These are phyloP conservation scores for Verticillium dahliae DNA, from an alignment of 2,329 filamentous ascomycete species.

Conservation along the genomic window DNA sequence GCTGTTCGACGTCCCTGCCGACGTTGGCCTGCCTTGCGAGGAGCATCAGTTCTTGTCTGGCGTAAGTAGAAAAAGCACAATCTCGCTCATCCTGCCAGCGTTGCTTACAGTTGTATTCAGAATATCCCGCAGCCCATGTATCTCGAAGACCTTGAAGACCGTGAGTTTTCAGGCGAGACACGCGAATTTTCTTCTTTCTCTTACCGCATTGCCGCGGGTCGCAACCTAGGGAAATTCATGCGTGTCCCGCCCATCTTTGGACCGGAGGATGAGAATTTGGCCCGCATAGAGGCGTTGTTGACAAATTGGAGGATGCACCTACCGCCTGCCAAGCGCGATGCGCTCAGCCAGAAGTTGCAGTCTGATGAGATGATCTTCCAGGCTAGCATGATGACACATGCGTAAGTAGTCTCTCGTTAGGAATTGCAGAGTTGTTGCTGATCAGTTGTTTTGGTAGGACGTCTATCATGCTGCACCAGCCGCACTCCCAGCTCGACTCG, in stretches of 20 bases:
- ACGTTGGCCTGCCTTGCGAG: constrained; percentile 75
- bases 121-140: constrained; percentile 52
- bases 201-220: constrained; percentile 75
- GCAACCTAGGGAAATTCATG: constrained; percentile 74
- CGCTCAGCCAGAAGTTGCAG: constrained; percentile 61
- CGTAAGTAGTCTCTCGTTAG: constrained; percentile 27
- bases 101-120: constrained; percentile 24
- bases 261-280: constrained; percentile 45
- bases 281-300: constrained; percentile 44
- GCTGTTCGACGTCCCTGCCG: constrained; percentile 59
- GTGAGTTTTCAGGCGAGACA: constrained; percentile 64
- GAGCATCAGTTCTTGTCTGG: constrained; percentile 63
- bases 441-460: constrained; percentile 29
- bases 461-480: constrained; percentile 72
- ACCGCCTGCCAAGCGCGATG: constrained; percentile 63
- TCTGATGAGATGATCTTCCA: constrained; percentile 91
- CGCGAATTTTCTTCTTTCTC: constrained; percentile 75
- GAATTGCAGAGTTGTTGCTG: background rate
- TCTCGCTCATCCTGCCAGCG: background rate
- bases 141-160: constrained; percentile 69
- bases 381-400: constrained; percentile 70
- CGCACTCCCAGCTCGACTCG: constrained; percentile 67
- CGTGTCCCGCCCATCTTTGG: constrained; percentile 43
- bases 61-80: constrained; percentile 32
- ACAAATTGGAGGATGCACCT: constrained; percentile 77